A percentile compares a stretch with the other conserved stretches of the same genome.
These are phyloP conservation scores for Beauveria medogensis DNA, from an alignment of 2,329 filamentous ascomycete species.

Conservation along the genomic window DNA sequence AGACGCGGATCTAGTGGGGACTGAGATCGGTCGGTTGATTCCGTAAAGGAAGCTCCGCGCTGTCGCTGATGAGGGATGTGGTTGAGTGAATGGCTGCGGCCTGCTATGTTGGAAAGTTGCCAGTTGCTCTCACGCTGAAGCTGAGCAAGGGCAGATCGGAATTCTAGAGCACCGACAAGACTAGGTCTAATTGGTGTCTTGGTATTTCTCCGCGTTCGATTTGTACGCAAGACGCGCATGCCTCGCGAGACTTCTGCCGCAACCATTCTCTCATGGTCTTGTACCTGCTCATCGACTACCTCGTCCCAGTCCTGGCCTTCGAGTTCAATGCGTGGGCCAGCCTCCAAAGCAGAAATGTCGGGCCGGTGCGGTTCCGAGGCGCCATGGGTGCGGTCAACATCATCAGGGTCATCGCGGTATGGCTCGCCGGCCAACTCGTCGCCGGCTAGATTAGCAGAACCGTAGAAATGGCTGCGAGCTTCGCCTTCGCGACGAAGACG, in stretches of 20 bases:
- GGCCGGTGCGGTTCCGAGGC: constrained; percentile 13
- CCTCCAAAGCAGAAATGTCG: constrained; percentile 38
- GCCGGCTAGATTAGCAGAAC: constrained; percentile 34
- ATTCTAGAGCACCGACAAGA: constrained; percentile 87
- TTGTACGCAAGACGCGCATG: constrained; percentile 77
- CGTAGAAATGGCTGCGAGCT: constrained; percentile 66
- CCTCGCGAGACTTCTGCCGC: constrained; percentile 82
- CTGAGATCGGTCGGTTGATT: constrained; percentile 12
- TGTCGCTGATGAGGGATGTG: constrained; percentile 19
- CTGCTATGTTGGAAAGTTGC: constrained; percentile 58
- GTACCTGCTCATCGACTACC: constrained; percentile 38
- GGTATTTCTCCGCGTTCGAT: constrained; percentile 58
- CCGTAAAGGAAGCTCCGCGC: constrained; percentile 21
- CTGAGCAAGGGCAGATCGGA: constrained; percentile 82
- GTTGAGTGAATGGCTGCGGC: constrained; percentile 44
- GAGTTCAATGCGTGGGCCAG: constrained; percentile 39
- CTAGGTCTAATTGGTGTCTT: constrained; percentile 86
- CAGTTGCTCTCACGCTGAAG: constrained; percentile 75
- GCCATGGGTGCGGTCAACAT: constrained; percentile 18
- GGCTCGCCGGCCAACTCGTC: constrained; percentile 48
- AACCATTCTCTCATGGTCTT: constrained; percentile 52
- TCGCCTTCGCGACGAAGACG: constrained; percentile 59
- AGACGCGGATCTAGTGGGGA: neutral
- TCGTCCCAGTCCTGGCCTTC: constrained; percentile 31
- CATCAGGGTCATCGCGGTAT: constrained; percentile 54